Evolutionary conservation across 176 grass and related monocot species (phyloP), one percentile per base, ranked within the genome.

Genomic region (Pontederia paniculata): DNA sequence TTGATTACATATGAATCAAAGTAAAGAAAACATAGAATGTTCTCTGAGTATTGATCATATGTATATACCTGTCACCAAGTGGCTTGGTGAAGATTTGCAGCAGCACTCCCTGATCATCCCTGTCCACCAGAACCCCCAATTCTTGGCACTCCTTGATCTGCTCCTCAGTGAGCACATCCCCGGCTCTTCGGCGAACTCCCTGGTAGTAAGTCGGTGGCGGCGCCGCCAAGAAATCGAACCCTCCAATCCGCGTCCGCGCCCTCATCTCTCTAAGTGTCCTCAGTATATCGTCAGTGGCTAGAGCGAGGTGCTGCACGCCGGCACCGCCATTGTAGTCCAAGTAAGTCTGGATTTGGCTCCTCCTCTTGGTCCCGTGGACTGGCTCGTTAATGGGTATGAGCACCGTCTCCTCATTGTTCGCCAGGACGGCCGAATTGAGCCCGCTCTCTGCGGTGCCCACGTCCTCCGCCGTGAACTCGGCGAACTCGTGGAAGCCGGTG

Each of bases 81-180:
- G 86, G 93, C 62, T 98, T 98, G 63, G 83, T 88, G 74, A 98
- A 98, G 65, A 98, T 98, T 42, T 98, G 93, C 9, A 98, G 80
- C 58, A 98, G 62, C 9, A 98, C 77, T 1, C 93, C 93, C 57
- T 98, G 86, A 70, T 98, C 93, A 70, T 98, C 93, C 53, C 83
- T 91, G 68, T 98, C 93, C 14, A 98, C 83, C 20, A 98, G 80
- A 55, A 98, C 64, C 1, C 93, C 86, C 12, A 98, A 52, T 49
- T 98, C 80, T 12, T 98, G 71, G 60, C 93, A 98, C 66, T 91
- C 80, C 42, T 72, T 87, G 14, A 97, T 88, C 80, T 97, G 79
- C 21, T 17, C 80, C 18, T 91, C 86, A 0, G 93, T 75, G 44
- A 97, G 76, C 54, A 97, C 74, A 25, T 97, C 86, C 1, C 93